phyloP scores from a whole-genome alignment of 2,329 filamentous ascomycete species.

The Hymenoscyphus scutula region DNA sequence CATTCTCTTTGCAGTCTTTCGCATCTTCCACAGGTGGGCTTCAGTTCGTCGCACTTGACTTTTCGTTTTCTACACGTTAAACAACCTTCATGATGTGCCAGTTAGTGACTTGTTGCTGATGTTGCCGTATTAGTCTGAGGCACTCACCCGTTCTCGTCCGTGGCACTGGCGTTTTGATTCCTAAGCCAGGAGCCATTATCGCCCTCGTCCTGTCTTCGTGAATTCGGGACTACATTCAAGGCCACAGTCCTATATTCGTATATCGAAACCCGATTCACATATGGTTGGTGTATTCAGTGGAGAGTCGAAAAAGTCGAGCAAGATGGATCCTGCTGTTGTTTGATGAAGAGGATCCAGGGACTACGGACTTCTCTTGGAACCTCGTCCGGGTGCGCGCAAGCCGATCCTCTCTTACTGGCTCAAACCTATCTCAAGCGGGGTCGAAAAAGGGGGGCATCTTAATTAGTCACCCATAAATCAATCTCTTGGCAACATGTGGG shows the following conservation, averaged over 20 bases:
- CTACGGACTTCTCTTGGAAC: not conserved
- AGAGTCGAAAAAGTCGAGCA: not conserved
- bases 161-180: constrained; percentile 27
- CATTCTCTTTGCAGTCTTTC: constrained; percentile 31
- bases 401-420: not conserved
- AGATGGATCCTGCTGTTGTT: not conserved
- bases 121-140: not conserved
- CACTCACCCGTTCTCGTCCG: constrained; percentile 33
- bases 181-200: constrained; percentile 30
- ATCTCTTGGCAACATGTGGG: not conserved
- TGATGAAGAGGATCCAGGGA: not conserved
- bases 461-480: not conserved
- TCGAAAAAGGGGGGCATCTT: not conserved
- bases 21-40: constrained; percentile 55
- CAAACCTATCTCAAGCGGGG: not conserved
- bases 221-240: not conserved
- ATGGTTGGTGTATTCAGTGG: not conserved
- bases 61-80: constrained; percentile 66
- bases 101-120: not conserved
- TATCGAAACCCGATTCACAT: not conserved
- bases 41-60: constrained; percentile 70
- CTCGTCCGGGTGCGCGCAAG: not conserved
- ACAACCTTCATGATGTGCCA: constrained; percentile 49
- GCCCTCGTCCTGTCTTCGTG: not conserved
- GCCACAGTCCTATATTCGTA: not conserved